Percentiles rank a stretch among this genome's conserved stretches.
Conservation (phyloP, 441 rosid species). For the Geranium incanum region DNA sequence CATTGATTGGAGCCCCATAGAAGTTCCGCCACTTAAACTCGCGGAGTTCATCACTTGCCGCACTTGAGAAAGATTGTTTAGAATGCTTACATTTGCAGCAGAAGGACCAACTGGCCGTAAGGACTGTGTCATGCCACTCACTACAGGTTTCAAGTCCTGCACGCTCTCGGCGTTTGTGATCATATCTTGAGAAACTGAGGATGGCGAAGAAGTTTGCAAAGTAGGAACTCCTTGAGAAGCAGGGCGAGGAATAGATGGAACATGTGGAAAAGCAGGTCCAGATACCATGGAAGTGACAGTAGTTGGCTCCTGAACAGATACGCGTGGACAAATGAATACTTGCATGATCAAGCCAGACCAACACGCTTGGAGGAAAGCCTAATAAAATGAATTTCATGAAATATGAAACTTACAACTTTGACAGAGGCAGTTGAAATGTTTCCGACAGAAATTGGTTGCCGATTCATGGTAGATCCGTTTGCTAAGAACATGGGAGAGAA, state of each 20-base stretch:
- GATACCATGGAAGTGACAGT: slow-evolving; percentile 43
- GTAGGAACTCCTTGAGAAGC: slow-evolving; percentile 60
- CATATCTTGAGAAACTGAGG: slow-evolving; percentile 69
- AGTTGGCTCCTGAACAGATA: slow-evolving; percentile 65
- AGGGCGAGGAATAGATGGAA: slow-evolving; percentile 61
- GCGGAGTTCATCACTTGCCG: slow-evolving; percentile 84
- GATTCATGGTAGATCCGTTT: slow-evolving; percentile 58
- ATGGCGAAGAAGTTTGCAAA: slow-evolving; percentile 81
- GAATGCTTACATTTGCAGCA: slow-evolving; percentile 80
- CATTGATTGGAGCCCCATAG: slow-evolving; percentile 61
- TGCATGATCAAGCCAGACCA: slow-evolving; percentile 13
- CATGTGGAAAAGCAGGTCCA: slow-evolving; percentile 62
- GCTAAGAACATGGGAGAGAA: slow-evolving; percentile 32
- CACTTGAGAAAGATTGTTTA: slow-evolving; percentile 86
- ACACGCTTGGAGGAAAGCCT: slow-evolving; percentile 8
- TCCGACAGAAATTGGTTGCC: slow-evolving; percentile 64
- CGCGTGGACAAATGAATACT: slow-evolving; percentile 15
- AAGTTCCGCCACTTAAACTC: slow-evolving; percentile 80
- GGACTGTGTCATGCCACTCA: slow-evolving; percentile 58
- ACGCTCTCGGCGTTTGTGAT: slow-evolving; percentile 44
- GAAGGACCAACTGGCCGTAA: slow-evolving; percentile 62
- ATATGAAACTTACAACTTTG: slow-evolving; percentile 65
- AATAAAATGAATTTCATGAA: slow-evolving; percentile 18
- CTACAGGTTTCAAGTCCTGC: slow-evolving; percentile 75
- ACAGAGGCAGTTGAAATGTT: slow-evolving; percentile 70